phyloP scores from a whole-genome alignment of 2,329 filamentous ascomycete genomes.

The Fusarium nygamai region DNA sequence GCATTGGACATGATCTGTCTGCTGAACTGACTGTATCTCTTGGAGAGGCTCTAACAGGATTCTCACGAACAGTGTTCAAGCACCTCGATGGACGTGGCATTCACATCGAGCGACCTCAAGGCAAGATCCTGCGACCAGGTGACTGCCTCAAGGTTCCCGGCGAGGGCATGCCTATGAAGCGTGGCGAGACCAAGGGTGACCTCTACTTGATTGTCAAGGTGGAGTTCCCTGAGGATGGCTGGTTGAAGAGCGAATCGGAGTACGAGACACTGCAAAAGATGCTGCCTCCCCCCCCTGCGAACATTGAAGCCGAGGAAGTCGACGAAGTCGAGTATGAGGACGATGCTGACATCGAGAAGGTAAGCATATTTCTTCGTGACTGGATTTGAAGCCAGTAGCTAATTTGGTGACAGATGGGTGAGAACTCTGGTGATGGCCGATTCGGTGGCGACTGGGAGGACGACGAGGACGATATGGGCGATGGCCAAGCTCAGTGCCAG shows the following conservation, averaged over 20 bases:
- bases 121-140: conserved; percentile 82
- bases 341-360: conserved; percentile 84
- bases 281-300: conserved; percentile 71
- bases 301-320: conserved; percentile 76
- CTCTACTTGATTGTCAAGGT: conserved; percentile 88
- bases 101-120: conserved; percentile 79
- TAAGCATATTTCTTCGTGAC: conserved; percentile 49
- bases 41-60: conserved; percentile 85
- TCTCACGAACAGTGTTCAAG: conserved; percentile 88
- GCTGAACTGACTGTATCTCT: conserved; percentile 84
- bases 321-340: conserved; percentile 90
- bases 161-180: conserved; percentile 95
- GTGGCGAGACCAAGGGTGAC: conserved; percentile 84
- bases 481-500: conserved; percentile 74
- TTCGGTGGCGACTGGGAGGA: conserved; percentile 72
- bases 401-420: conserved; percentile 68
- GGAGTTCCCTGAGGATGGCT: conserved; percentile 87
- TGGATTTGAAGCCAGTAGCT: conserved; percentile 1
- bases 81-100: conserved; percentile 96
- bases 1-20: conserved; percentile 84
- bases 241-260: conserved; percentile 77
- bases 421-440: conserved; percentile 73
- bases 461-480: conserved; percentile 76
- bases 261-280: conserved; percentile 78
- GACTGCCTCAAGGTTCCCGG: conserved; percentile 87